phyloP scores from a whole-genome alignment of 2,329 filamentous ascomycete genomes.

The Tricladium varicosporioides region DNA sequence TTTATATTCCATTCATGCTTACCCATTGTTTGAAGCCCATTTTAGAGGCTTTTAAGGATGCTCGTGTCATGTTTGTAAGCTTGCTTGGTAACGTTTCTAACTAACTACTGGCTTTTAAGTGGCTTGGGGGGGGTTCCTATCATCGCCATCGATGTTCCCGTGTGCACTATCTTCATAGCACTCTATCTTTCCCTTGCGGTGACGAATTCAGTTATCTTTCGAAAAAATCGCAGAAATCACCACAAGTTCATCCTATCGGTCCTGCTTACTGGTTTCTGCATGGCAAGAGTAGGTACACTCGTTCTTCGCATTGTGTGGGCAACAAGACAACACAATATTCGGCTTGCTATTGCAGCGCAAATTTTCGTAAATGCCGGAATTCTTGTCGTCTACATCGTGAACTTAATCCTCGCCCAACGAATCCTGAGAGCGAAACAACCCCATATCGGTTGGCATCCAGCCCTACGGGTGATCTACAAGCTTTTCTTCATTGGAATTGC shows the following conservation, averaged over 20 bases:
- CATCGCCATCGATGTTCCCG: constrained; percentile 56
- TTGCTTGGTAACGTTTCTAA: constrained; percentile 35
- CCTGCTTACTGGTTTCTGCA: constrained; percentile 55
- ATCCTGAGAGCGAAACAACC: neutral
- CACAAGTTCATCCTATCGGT: constrained; percentile 59
- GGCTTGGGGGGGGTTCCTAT: constrained; percentile 56
- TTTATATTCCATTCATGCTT: too few species aligned
- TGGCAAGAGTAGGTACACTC: constrained; percentile 48
- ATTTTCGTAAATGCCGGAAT: constrained; percentile 38
- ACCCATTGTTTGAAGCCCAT: too few species aligned
- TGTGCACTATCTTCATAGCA: constrained; percentile 60
- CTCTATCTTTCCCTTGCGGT: constrained; percentile 51
- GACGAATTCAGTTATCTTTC: constrained; percentile 55
- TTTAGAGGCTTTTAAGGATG: too few species aligned
- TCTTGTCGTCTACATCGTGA: constrained; percentile 64
- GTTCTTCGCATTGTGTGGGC: constrained; percentile 54
- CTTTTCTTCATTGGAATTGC: neutral
- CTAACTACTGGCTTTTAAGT: too few species aligned
- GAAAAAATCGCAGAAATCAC: constrained; percentile 45
- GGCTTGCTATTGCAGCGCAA: constrained; percentile 12
- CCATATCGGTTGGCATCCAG: neutral
- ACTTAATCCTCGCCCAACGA: constrained; percentile 50
- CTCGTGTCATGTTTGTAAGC: neutral
- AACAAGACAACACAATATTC: constrained; percentile 40
- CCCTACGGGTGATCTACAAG: neutral